phyloP scores from a whole-genome alignment of 768 basidiomycete species.

The Boletus rubroflammeus region DNA sequence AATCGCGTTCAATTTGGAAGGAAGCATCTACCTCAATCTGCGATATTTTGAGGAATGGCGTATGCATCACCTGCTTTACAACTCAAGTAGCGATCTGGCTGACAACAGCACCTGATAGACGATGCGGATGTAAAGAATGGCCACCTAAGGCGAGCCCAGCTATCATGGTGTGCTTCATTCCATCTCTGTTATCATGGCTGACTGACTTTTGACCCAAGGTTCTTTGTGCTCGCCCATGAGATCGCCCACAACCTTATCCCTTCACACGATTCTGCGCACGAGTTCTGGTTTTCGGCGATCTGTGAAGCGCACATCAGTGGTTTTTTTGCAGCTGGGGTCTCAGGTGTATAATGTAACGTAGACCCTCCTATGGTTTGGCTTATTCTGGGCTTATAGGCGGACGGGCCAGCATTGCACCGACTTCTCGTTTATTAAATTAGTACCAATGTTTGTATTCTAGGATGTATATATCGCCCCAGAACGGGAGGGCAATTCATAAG shows the following conservation, averaged over 20 bases:
- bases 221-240: constrained; percentile 84
- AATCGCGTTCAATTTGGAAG: background rate
- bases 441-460: no score
- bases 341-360: background rate
- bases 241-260: constrained; percentile 85
- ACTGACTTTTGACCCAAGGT: constrained; percentile 38
- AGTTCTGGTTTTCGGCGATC: constrained; percentile 88
- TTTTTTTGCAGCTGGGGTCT: constrained; percentile 21
- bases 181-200: background rate
- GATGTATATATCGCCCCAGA: no score
- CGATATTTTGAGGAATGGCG: background rate
- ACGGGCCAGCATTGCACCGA: no score
- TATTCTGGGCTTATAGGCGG: no score
- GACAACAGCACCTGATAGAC: background rate
- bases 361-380: no score
- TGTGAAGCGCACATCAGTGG: constrained; percentile 58
- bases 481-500: no score
- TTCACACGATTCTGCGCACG: constrained; percentile 82
- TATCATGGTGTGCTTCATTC: background rate
- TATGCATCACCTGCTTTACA: background rate
- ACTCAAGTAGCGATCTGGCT: background rate
- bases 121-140: background rate
- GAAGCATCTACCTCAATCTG: background rate
- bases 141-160: background rate
- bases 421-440: background rate